Conservation (phyloP, 23 red algal species). For the Pyropia yezoensis region DNA sequence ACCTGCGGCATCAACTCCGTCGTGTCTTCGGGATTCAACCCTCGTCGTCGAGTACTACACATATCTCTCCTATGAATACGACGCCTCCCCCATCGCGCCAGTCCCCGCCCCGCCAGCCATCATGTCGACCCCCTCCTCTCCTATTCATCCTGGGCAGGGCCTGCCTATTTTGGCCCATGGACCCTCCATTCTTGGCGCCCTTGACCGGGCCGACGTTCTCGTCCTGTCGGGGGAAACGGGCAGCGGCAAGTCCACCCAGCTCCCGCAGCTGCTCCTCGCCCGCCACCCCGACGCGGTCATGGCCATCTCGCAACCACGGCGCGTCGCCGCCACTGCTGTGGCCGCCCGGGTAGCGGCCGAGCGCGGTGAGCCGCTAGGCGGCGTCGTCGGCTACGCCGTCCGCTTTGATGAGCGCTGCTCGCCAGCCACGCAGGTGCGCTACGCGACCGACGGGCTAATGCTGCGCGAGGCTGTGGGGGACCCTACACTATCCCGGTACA, state of each 20-base stretch:
- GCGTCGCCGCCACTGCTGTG: conserved; percentile 77
- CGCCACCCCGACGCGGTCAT: conserved; percentile 27
- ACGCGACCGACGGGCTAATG: conserved; percentile 84
- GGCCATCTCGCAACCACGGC: conserved; percentile 77
- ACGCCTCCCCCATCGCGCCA: too few species aligned
- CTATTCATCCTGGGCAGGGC: too few species aligned
- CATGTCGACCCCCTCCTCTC: too few species aligned
- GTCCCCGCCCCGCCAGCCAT: too few species aligned
- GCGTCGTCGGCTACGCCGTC: conserved; percentile 78
- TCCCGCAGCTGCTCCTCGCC: conserved; percentile 73
- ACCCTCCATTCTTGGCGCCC: conserved; percentile 19
- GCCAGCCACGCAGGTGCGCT: conserved; percentile 53
- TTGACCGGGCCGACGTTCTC: conserved; percentile 51
- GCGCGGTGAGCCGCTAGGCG: conserved; percentile 35
- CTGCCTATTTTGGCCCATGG: conserved; percentile 26
- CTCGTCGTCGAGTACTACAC: too few species aligned
- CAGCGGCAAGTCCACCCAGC: conserved; percentile 81
- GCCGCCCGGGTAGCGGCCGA: conserved; percentile 78
- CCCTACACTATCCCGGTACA: conserved; percentile 34
- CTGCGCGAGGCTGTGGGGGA: conserved; percentile 62
- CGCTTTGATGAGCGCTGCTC: conserved; percentile 72
- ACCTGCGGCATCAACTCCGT: too few species aligned
- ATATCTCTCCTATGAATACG: too few species aligned
- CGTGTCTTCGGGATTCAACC: too few species aligned
- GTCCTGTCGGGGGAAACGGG: conserved; percentile 76